Base-by-base conservation (phyloP, 2,329 filamentous ascomycete genomes). In the Colletotrichum shisoi region DNA sequence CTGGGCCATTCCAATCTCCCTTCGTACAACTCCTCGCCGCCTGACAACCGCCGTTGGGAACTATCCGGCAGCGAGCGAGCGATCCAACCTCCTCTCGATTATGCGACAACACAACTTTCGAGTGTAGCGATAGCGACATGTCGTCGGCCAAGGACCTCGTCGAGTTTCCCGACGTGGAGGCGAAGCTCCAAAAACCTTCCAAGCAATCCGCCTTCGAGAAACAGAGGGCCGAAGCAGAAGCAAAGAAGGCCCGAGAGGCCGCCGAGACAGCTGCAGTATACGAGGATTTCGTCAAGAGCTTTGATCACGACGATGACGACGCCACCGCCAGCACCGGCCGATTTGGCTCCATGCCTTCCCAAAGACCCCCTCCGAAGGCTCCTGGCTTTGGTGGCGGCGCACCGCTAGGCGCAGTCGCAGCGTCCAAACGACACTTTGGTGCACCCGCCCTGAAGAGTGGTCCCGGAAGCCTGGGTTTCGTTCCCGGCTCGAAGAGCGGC, bases 191-290 rank as follows among this genome's bases (percentile, higher is more conserved):
- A 63, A 92, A 92, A 56, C 88, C 92, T 0, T 85, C 89, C 69
- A 95, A 94, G 79, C 92, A 95, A 75, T 96, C 93, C 21, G 85
- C 91, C 31, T 97, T 96, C 76, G 94, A 97, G 80, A 89, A 90
- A 72, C 91, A 96, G 77, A 93, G 91, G 77, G 92, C 92, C 67
- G 93, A 96, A 76, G 92, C 91, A 63, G 93, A 96, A 81, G 93
- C 92, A 27, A 97, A 97, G 80, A 89, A 91, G 67, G 85, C 87
- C 72, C 87, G 92, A 71, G 94, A 96, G 78, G 91, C 90, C 73
- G 92, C 90, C 71, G 94, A 97, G 79, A 96, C 92, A 7, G 92
- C 91, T 24, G 93, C 92, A 27, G 92, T 93, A 0, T 91, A 94
- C 77, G 88, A 93, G 72, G 92, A 94, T 71, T 97, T 97, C 71